Evolutionary conservation across 495 filamentous ascomycete species (phyloP).

Genomic region (Aspergillus asperescens): DNA sequence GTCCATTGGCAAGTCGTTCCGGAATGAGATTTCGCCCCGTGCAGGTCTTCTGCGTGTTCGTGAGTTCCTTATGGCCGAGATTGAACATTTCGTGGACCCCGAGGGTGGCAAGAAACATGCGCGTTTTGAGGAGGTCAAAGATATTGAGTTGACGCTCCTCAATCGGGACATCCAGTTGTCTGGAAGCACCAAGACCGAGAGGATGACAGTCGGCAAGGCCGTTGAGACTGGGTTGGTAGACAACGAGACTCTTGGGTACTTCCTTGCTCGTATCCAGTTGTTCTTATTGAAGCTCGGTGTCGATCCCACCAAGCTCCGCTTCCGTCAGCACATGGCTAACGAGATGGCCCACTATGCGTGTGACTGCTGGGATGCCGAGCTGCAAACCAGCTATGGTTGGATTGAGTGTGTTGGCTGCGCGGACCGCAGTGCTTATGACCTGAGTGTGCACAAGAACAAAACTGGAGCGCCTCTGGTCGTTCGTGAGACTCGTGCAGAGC

Average conservation of each 20-base stretch:
- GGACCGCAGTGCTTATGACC: conserved; percentile 74
- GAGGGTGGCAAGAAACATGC: conserved; percentile 66
- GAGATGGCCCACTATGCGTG: conserved; percentile 82
- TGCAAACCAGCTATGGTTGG: conserved; percentile 75
- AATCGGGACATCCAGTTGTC: conserved; percentile 66
- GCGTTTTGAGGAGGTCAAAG: conserved; percentile 57
- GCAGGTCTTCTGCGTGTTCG: conserved; percentile 62
- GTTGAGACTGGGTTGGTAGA: conserved; percentile 65
- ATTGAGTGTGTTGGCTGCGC: conserved; percentile 84
- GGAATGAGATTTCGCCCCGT: conserved; percentile 68
- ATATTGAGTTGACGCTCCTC: conserved; percentile 60
- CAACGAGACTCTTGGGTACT: conserved; percentile 86
- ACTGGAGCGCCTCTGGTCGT: conserved; percentile 73
- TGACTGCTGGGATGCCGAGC: conserved; percentile 83
- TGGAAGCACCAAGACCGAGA: conserved; percentile 56
- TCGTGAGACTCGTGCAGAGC: conserved; percentile 60
- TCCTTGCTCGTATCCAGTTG: conserved; percentile 69
- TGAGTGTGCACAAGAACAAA: conserved; percentile 73
- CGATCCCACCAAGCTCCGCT: conserved; percentile 67
- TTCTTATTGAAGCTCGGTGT: conserved; percentile 69
- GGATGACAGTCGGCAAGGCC: conserved; percentile 63
- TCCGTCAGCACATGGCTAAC: conserved; percentile 79
- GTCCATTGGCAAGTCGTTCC: conserved; percentile 72
- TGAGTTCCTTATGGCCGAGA: conserved; percentile 72
- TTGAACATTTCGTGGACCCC: conserved; percentile 69